phyloP scores from a whole-genome alignment of 1,284 basidiomycete species.

The Rhodofomes roseus region DNA sequence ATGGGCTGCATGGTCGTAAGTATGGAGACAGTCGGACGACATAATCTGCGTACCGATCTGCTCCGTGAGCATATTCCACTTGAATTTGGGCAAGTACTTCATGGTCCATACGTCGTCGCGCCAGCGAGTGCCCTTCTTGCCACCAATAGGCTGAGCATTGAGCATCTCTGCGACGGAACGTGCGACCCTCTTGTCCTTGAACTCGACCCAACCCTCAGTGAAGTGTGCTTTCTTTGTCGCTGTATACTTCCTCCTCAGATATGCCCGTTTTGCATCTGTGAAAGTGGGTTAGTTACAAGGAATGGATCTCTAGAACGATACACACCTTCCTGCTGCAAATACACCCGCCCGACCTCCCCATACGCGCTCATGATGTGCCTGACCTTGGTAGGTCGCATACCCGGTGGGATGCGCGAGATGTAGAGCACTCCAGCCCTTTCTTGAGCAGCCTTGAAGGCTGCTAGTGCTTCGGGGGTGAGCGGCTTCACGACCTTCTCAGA shows the following conservation, averaged over 20 bases:
- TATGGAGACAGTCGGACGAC: background rate
- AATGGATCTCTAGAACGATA: background rate
- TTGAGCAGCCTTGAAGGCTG: conserved; percentile 65
- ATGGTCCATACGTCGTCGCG: conserved; percentile 99
- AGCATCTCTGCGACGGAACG: conserved; percentile 91
- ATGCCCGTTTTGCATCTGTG: conserved; percentile 76
- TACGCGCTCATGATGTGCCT: conserved; percentile 87
- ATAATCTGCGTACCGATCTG: conserved; percentile 82
- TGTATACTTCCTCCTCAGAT: conserved; percentile 73
- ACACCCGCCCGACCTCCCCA: conserved; percentile 84
- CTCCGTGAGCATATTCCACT: conserved; percentile 98
- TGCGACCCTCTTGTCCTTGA: conserved; percentile 89
- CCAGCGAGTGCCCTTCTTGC: conserved; percentile 90
- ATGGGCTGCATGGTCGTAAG: conserved; percentile 57
- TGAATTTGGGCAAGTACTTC: conserved; percentile 97
- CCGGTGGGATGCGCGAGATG: conserved; percentile 96
- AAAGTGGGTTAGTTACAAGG: too few species aligned
- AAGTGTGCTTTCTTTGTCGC: conserved; percentile 84
- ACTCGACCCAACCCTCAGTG: conserved; percentile 98
- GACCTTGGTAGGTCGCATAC: conserved; percentile 97
- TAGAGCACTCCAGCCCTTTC: conserved; percentile 85
- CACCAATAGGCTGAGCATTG: conserved; percentile 94
- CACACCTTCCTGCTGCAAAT: conserved; percentile 82
- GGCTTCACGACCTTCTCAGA: conserved; percentile 60
- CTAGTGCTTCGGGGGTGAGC: conserved; percentile 66